Conservation (phyloP, 345 rosid species). For the Leavenworthia alabamica region DNA sequence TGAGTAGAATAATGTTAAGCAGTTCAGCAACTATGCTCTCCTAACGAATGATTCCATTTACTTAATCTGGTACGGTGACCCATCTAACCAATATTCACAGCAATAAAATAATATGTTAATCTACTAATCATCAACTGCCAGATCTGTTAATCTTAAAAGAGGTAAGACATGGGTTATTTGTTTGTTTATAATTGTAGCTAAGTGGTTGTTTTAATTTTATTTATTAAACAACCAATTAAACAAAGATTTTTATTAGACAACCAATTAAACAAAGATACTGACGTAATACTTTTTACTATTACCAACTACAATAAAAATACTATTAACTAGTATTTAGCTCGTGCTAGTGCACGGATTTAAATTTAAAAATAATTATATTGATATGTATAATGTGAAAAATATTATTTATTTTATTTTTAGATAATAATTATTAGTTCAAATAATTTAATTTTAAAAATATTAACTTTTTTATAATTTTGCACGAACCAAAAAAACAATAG, state of each 20-base stretch:
- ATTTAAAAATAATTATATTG: no score
- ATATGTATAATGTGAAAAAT: no score
- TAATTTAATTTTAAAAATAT: no score
- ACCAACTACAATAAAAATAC: constrained; percentile 28
- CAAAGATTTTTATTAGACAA: no score
- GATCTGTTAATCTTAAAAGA: not conserved
- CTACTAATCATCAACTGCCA: not conserved
- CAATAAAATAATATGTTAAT: constrained; percentile 9
- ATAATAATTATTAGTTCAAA: no score
- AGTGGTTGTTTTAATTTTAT: constrained; percentile 7
- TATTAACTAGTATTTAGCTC: no score
- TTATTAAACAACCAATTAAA: no score
- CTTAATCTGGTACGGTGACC: constrained; percentile 17
- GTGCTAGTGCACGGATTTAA: no score
- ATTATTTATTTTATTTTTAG: no score
- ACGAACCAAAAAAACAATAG: no score
- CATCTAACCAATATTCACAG: constrained; percentile 17
- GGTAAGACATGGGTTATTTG: not conserved
- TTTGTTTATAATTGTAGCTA: not conserved
- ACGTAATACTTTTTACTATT: constrained; percentile 29
- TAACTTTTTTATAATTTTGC: no score
- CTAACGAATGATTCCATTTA: constrained; percentile 3
- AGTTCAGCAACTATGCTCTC: not conserved
- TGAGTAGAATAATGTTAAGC: no score
- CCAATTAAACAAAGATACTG: constrained; percentile 17